Evolutionary conservation across 2,329 filamentous ascomycete species (phyloP).

Genomic region (Cylindrodendrum hubeiense): DNA sequence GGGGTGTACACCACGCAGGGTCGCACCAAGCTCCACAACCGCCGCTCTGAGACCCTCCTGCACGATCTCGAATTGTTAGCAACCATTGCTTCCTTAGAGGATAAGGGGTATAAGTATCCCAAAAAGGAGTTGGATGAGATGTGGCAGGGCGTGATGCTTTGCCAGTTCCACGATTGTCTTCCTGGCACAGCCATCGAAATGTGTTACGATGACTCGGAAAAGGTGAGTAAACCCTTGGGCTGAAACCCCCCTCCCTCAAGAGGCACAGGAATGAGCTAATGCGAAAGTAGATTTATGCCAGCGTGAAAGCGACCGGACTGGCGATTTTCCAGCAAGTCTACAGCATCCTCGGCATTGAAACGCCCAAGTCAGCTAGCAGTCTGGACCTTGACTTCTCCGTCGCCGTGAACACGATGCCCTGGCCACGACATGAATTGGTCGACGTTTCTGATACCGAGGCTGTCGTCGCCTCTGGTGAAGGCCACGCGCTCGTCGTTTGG

Average conservation of each 20-base stretch:
- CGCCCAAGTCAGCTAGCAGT: constrained; percentile 6
- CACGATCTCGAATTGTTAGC: constrained; percentile 90
- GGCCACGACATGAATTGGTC: constrained; percentile 82
- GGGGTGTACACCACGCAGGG: constrained; percentile 98
- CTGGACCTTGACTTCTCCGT: constrained; percentile 61
- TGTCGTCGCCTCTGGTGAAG: constrained; percentile 69
- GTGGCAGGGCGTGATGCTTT: constrained; percentile 93
- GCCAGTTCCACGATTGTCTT: constrained; percentile 97
- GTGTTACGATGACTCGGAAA: constrained; percentile 96
- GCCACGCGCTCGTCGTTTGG: constrained; percentile 64
- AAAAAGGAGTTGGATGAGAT: constrained; percentile 94
- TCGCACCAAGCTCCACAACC: constrained; percentile 96
- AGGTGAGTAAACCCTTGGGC: constrained; percentile 56
- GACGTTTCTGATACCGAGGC: constrained; percentile 67
- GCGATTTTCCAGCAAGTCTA: constrained; percentile 79
- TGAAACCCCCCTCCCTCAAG: constrained; percentile 27
- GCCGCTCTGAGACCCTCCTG: constrained; percentile 85
- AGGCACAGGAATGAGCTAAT: constrained; percentile 15
- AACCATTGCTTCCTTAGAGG: constrained; percentile 83
- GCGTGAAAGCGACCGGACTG: constrained; percentile 83
- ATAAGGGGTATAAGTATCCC: constrained; percentile 85
- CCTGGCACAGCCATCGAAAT: constrained; percentile 97
- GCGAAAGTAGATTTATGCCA: constrained; percentile 74
- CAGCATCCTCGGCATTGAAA: constrained; percentile 68
- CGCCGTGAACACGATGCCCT: constrained; percentile 88